Evolutionary conservation across 2,329 filamentous ascomycete species (phyloP), one percentile per base, ranked within the genome.

Genomic region (Trichoderma aggressivum): DNA sequence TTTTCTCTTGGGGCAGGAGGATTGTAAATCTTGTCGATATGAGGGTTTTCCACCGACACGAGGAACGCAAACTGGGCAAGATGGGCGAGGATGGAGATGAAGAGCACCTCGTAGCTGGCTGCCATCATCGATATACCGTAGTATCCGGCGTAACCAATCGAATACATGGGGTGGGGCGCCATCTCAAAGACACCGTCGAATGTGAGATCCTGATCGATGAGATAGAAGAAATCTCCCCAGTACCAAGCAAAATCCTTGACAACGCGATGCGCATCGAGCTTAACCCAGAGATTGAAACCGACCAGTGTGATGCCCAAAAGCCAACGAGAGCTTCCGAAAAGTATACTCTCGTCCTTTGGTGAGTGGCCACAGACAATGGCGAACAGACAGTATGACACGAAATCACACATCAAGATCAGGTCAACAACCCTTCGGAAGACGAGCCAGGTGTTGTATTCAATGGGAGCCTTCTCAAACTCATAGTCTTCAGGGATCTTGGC

Each of bases 201-300:
- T 63, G 94, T 98, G 80, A 99, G 86, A 79, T 97, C 94, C 83
- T 98, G 94, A 82, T 99, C 96, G 80, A 99, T 93, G 78, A 99
- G 90, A 82, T 94, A 99, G 86, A 98, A 99, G 83, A 98, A 98
- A 82, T 99, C 96, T 73, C 96, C 96, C 96, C 96, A 99, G 83
- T 98, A 99, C 96, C 96, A 99, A 32, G 96, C 96, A 83, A 94
- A 99, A 82, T 99, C 96, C 82, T 98, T 98, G 79, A 99, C 96
- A 63, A 99, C 96, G 73, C 96, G 89, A 81, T 99, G 96, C 24
- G 96, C 96, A 82, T 99, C 96, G 73, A 99, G 87, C 83, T 99
- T 99, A 74, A 99, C 96, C 94, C 96, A 98, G 26, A 98, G 87
- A 81, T 98, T 99, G 87, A 99, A 98, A 71, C 92, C 87, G 74